These are phyloP conservation scores for Hymenoscyphus albidus DNA, from an alignment of 2,329 filamentous ascomycete species.

Conservation along the genomic window DNA sequence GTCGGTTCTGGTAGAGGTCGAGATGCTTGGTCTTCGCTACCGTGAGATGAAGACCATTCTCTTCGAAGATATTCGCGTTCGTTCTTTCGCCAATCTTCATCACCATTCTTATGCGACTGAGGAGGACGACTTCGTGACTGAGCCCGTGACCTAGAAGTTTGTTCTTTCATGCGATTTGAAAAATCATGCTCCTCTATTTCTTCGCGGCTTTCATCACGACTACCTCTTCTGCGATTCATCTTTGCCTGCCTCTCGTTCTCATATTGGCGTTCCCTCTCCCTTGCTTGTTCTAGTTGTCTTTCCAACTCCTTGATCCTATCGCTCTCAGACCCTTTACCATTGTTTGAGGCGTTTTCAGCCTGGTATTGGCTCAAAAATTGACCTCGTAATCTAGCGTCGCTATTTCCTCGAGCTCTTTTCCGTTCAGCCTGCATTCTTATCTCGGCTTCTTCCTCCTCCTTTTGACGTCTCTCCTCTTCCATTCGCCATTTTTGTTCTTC, in stretches of 20 bases:
- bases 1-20: slow-evolving; percentile 33
- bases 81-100: slow-evolving; percentile 47
- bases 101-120: slow-evolving; percentile 30
- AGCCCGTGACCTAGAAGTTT: slow-evolving; percentile 25
- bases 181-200: slow-evolving; percentile 32
- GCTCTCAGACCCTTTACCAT: slow-evolving; percentile 46
- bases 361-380: slow-evolving; percentile 87
- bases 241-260: slow-evolving; percentile 56
- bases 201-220: slow-evolving; percentile 27
- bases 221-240: slow-evolving; percentile 14
- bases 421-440: slow-evolving; percentile 64
- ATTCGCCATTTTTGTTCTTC: slow-evolving; percentile 73
- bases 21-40: slow-evolving; percentile 17
- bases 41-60: slow-evolving; percentile 35
- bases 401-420: slow-evolving; percentile 52
- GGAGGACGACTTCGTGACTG: slow-evolving; percentile 30
- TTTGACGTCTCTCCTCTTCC: slow-evolving; percentile 67
- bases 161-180: slow-evolving; percentile 28
- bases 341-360: slow-evolving; percentile 53
- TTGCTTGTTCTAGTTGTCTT: slow-evolving; percentile 62
- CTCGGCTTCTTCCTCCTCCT: slow-evolving; percentile 71
- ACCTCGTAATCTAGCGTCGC: slow-evolving; percentile 68
- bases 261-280: slow-evolving; percentile 63
- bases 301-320: slow-evolving; percentile 78
- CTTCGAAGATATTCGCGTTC: slow-evolving; percentile 51